Evolutionary conservation across 257 asterid species (phyloP), one percentile per base, ranked within the genome.

Genomic region (Galeopsis tetrahit): DNA sequence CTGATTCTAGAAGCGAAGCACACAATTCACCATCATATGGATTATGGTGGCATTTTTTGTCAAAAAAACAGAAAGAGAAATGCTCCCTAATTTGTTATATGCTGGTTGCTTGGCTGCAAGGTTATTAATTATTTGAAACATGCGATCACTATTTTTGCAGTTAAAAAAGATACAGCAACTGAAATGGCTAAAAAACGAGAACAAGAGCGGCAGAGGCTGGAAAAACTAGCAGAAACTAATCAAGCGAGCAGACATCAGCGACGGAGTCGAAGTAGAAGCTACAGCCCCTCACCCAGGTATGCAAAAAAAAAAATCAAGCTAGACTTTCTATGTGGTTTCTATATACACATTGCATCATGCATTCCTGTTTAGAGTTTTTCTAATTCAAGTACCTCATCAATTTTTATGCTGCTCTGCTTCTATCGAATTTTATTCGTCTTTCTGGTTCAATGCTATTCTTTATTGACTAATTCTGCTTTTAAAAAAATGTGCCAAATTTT

Each of bases 151-250:
- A 33, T 56, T 69, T 82, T 75, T 81, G 86, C 90, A 92, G 98
- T 92, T 66, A 92, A 92, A 71, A 92, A 95, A 55, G 99, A 95
- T 76, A 88, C 99, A 46, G 97, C 98, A 48, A 56, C 78, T 53
- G 99, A 95, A 77, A 87, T 81, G 78, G 99, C 99, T 60, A 92
- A 95, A 85, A 95, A 92, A 86, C 85, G 96, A 77, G 94, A 95
- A 75, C 96, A 87, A 80, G 99, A 95, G 78, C 81, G 87, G 14
- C 93, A 81, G 76, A 91, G 95, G 88, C 92, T 90, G n/a, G 94
- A 92, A 84, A 92, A 92, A 79, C 91, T 92, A 43, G 97, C 95
- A 1, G 98, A 95, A 81, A 82, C 95, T 4, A 87, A 84, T 67
- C 82, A 90, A 60, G 70, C 77, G 39, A 80, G 89, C 77, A 88